Conservation (phyloP, 257 asterid genomes). For the Paraleonurus japonicus region DNA sequence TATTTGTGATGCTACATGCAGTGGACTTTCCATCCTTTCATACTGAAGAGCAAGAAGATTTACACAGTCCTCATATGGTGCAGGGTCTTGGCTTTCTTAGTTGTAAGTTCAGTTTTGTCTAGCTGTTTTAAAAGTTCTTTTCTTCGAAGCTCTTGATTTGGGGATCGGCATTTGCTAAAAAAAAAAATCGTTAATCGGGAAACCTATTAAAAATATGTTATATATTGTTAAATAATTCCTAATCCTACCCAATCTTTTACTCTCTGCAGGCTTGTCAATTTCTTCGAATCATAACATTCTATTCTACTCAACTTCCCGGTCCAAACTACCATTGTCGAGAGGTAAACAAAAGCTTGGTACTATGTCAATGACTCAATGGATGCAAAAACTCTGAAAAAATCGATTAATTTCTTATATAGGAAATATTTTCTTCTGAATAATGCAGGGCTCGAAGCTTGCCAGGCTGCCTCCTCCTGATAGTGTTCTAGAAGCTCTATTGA, state of each 20-base stretch:
- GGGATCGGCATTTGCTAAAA: background rate
- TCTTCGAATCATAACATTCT: constrained; percentile 87
- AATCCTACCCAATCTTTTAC: background rate
- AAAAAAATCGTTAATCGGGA: background rate
- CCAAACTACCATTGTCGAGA: constrained; percentile 98
- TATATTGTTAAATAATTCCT: background rate
- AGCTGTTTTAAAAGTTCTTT: background rate
- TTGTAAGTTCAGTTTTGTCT: constrained; percentile 52
- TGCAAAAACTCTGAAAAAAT: background rate
- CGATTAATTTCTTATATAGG: background rate
- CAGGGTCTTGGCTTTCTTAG: constrained; percentile 92
- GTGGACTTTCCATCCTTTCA: constrained; percentile 99
- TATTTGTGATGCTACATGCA: constrained; percentile 41
- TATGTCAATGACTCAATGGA: background rate
- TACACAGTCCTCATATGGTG: constrained; percentile 96
- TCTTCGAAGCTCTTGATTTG: background rate
- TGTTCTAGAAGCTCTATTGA: constrained; percentile 56
- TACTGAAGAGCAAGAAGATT: constrained; percentile 83
- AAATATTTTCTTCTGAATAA: constrained; percentile 11
- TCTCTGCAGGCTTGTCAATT: constrained; percentile 76
- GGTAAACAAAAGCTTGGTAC: constrained; percentile 41
- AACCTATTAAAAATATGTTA: background rate
- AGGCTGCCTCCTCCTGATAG: constrained; percentile 80
- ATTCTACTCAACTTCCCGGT: constrained; percentile 97
- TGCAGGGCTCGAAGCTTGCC: constrained; percentile 94